Percentiles rank a stretch among this genome's conserved stretches.
Evolutionary conservation across 148 eudicot genomes (phyloP).

Genomic region (Heliosperma pusillum): DNA sequence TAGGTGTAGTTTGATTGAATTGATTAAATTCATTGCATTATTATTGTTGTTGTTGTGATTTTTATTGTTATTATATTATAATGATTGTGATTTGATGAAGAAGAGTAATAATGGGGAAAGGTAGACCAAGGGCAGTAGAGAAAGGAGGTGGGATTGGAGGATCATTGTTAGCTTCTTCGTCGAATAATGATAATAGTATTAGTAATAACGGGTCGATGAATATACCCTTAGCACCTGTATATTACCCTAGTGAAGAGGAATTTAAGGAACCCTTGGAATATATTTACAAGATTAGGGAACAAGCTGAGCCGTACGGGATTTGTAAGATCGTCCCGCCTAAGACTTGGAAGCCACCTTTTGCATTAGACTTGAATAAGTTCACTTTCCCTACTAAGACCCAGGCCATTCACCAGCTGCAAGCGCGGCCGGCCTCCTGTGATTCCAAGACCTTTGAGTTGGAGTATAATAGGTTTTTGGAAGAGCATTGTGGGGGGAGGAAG

Average conservation of each 20-base stretch:
- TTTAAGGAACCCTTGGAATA: conserved; percentile 89
- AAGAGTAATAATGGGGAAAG: conserved; percentile 74
- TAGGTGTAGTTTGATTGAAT: background rate
- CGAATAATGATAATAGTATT: conserved; percentile 13
- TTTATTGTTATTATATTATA: background rate
- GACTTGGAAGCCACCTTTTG: conserved; percentile 91
- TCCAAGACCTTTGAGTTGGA: conserved; percentile 89
- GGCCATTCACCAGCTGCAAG: conserved; percentile 90
- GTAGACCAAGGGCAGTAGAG: conserved; percentile 88
- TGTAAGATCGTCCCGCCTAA: conserved; percentile 88
- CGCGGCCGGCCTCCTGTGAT: conserved; percentile 77
- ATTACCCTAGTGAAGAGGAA: conserved; percentile 88
- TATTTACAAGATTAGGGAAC: conserved; percentile 79
- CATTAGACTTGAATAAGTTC: conserved; percentile 62
- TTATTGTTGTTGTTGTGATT: background rate
- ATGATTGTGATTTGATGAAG: conserved; percentile 17
- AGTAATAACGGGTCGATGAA: conserved; percentile 40
- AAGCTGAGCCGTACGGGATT: conserved; percentile 89
- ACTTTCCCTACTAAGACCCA: conserved; percentile 83
- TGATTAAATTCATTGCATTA: conserved; percentile 8
- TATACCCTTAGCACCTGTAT: conserved; percentile 74
- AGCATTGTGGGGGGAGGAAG: conserved; percentile 69
- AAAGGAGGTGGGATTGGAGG: conserved; percentile 71
- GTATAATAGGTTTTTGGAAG: conserved; percentile 73
- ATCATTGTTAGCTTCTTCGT: conserved; percentile 28